Conservation (phyloP, 352 stramenopile species). For the Globisporangium cederbergense region DNA sequence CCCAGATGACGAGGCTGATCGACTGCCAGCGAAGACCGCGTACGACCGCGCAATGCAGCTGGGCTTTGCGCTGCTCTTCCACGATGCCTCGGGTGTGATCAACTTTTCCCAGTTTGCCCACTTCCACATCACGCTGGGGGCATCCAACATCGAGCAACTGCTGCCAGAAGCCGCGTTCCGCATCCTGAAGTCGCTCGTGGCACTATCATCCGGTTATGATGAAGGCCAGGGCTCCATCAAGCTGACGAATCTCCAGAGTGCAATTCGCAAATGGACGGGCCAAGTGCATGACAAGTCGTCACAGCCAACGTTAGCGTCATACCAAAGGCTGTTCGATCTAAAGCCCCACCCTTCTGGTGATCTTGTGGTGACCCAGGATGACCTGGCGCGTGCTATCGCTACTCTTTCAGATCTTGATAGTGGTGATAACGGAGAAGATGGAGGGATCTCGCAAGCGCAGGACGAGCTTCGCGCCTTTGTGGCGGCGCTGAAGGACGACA, state of each 20-base stretch:
- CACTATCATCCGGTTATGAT: slow-evolving; percentile 8
- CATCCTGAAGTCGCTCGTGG: slow-evolving; percentile 49
- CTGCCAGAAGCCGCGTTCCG: slow-evolving; percentile 76
- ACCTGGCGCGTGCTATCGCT: slow-evolving; percentile 57
- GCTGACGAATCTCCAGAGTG: slow-evolving; percentile 39
- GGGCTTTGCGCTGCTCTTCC: slow-evolving; percentile 65
- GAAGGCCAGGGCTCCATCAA: slow-evolving; percentile 43
- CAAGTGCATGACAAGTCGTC: background rate
- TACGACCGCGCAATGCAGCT: slow-evolving; percentile 61
- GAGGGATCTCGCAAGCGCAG: slow-evolving; percentile 18
- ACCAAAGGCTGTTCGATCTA: slow-evolving; percentile 48
- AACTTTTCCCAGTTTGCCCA: slow-evolving; percentile 89
- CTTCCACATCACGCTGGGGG: slow-evolving; percentile 79
- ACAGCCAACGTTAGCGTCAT: slow-evolving; percentile 3
- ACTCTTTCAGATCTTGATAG: slow-evolving; percentile 22
- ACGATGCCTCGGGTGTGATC: slow-evolving; percentile 65
- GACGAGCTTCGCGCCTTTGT: slow-evolving; percentile 48
- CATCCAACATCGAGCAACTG: slow-evolving; percentile 68
- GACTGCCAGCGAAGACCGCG: slow-evolving; percentile 13
- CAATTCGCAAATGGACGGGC: slow-evolving; percentile 40
- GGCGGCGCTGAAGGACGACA: slow-evolving; percentile 38
- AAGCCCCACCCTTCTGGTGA: slow-evolving; percentile 33
- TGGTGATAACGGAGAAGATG: slow-evolving; percentile 15
- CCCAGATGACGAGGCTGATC: background rate
- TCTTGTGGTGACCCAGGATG: slow-evolving; percentile 62